Conservation (phyloP, 371 early-diverging fungal species). For the Apophysomyces ossiformis region DNA sequence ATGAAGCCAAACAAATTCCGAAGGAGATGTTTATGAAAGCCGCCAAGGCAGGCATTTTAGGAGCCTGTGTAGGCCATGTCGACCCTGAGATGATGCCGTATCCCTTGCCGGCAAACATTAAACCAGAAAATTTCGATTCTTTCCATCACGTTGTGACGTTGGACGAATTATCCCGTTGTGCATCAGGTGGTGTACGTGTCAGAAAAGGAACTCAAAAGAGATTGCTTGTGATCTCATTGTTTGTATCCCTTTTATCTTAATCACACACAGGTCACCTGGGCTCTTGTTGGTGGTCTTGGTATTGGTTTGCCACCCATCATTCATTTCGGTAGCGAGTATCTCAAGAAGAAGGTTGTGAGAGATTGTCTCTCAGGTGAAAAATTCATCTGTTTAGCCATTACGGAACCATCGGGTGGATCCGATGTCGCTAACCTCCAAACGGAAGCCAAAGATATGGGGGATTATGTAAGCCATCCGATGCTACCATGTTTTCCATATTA, state of each 20-base stretch:
- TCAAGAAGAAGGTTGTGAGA: slow-evolving; percentile 64
- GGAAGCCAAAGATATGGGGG: slow-evolving; percentile 69
- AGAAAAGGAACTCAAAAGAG: neutral
- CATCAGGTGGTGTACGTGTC: slow-evolving; percentile 74
- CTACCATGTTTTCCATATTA: neutral
- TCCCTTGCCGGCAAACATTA: slow-evolving; percentile 52
- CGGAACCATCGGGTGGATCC: slow-evolving; percentile 71
- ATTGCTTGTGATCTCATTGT: neutral
- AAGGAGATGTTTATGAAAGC: slow-evolving; percentile 69
- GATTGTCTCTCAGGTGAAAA: slow-evolving; percentile 65
- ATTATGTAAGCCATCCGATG: slow-evolving; percentile 8
- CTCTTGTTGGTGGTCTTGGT: slow-evolving; percentile 58
- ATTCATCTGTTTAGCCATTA: slow-evolving; percentile 70
- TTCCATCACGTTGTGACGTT: slow-evolving; percentile 81
- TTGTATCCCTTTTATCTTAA: neutral
- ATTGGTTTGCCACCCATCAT: slow-evolving; percentile 75
- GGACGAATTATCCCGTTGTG: slow-evolving; percentile 85
- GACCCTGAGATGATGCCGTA: slow-evolving; percentile 33
- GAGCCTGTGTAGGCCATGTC: slow-evolving; percentile 62
- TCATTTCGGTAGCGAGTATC: slow-evolving; percentile 63
- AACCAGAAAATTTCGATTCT: slow-evolving; percentile 66
- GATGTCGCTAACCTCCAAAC: slow-evolving; percentile 85
- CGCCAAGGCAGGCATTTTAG: slow-evolving; percentile 76
- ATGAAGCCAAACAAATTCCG: slow-evolving; percentile 81
- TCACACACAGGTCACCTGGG: slow-evolving; percentile 40